phyloP scores from a whole-genome alignment of 768 basidiomycete species.

The Boletus pseudopeckii region DNA sequence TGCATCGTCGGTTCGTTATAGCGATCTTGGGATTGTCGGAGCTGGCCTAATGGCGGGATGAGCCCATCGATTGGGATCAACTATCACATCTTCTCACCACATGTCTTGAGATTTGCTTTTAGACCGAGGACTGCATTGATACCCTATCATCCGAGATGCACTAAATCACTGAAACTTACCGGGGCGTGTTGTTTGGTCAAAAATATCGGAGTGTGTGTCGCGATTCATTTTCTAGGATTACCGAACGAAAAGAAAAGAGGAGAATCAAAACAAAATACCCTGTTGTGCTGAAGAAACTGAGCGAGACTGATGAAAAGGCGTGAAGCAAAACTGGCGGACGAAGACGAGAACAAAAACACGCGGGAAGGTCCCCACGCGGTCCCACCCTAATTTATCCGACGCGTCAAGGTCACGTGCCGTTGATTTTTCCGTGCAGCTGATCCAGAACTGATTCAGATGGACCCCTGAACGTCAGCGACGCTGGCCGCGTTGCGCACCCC shows the following conservation, averaged over 20 bases:
- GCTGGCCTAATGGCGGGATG: slow-evolving; percentile 11
- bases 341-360: slow-evolving; percentile 27
- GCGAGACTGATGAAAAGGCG: slow-evolving; percentile 20
- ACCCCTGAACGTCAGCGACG: background rate
- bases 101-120: slow-evolving; percentile 3
- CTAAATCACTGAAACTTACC: slow-evolving; percentile 26
- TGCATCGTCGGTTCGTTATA: slow-evolving; percentile 1
- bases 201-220: slow-evolving; percentile 40
- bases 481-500: background rate
- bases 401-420: slow-evolving; percentile 29
- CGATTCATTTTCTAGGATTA: slow-evolving; percentile 24
- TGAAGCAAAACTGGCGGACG: slow-evolving; percentile 22
- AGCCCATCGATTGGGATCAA: background rate
- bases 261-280: slow-evolving; percentile 7
- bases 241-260: slow-evolving; percentile 14
- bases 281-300: slow-evolving; percentile 3
- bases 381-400: slow-evolving; percentile 26
- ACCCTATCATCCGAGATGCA: background rate
- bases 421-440: slow-evolving; percentile 5
- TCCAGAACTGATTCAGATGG: background rate
- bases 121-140: background rate
- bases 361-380: slow-evolving; percentile 18
- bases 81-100: slow-evolving; percentile 8
- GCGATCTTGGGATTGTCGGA: slow-evolving; percentile 7
- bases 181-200: slow-evolving; percentile 34